phyloP scores from a whole-genome alignment of 495 filamentous ascomycete genomes.

The Sabuloglossum arenarium region DNA sequence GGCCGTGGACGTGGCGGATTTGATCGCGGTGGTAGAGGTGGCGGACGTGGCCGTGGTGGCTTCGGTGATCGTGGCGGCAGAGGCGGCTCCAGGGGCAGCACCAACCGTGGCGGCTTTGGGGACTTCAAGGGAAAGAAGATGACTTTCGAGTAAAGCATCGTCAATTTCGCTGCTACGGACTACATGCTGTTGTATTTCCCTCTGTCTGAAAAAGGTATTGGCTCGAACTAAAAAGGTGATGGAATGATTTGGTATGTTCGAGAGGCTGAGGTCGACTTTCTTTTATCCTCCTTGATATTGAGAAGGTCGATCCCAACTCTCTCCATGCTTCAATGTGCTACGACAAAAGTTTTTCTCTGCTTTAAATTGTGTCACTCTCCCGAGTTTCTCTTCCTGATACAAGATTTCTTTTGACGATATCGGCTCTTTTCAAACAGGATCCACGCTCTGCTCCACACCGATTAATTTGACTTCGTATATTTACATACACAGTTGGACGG shows the following conservation, averaged over 20 bases:
- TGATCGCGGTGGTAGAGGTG: constrained; percentile 23
- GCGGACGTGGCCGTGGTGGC: constrained; percentile 24
- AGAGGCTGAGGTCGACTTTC: neutral
- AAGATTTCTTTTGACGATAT: neutral
- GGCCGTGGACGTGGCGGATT: constrained; percentile 26
- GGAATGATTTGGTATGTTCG: neutral
- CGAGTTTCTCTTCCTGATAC: neutral
- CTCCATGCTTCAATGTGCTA: neutral
- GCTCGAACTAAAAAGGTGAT: neutral
- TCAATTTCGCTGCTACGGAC: neutral
- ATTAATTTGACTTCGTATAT: neutral
- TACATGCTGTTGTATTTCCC: too few species aligned
- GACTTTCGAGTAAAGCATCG: constrained; percentile 44
- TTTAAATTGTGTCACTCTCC: neutral
- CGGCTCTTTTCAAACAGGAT: neutral
- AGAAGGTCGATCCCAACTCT: neutral
- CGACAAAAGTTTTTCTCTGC: neutral
- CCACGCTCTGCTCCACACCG: too few species aligned
- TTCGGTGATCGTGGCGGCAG: constrained; percentile 27
- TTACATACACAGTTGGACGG: neutral
- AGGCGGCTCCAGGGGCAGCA: constrained; percentile 30
- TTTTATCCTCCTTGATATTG: neutral
- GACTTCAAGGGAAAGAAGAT: constrained; percentile 86
- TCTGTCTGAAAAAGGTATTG: neutral
- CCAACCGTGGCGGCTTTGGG: constrained; percentile 53